Percentiles rank a stretch among this genome's conserved stretches.
Evolutionary conservation across 768 basidiomycete genomes (phyloP).

Genomic region (Dioszegia aurantiaca): DNA sequence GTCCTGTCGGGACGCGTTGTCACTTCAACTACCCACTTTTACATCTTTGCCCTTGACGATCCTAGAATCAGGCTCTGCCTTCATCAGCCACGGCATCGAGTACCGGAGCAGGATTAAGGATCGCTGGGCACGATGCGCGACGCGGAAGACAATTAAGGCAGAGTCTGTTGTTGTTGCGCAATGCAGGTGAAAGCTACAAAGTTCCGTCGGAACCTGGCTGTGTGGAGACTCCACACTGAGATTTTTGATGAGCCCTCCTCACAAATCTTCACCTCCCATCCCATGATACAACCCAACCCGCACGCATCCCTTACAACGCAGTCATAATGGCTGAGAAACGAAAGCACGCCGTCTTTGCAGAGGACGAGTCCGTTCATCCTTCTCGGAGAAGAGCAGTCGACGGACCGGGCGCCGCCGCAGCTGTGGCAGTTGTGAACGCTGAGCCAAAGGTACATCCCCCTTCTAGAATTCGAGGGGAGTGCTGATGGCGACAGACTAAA

Average conservation of each 20-base stretch:
- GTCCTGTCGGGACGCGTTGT: neutral
- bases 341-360: slow-evolving; percentile 20
- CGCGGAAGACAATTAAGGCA: too few relatives aligned
- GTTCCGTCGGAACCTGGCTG: slow-evolving; percentile 23
- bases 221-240: slow-evolving; percentile 2
- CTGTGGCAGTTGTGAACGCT: neutral
- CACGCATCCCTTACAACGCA: neutral
- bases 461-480: neutral
- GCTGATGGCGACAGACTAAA: slow-evolving; percentile 52
- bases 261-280: neutral
- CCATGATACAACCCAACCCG: neutral
- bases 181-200: neutral
- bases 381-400: slow-evolving; percentile 11
- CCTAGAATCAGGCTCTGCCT: slow-evolving; percentile 52
- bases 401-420: neutral
- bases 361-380: slow-evolving; percentile 13
- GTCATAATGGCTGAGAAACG: slow-evolving; percentile 19
- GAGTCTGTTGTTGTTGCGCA: neutral
- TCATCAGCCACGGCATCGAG: slow-evolving; percentile 51
- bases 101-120: too few relatives aligned
- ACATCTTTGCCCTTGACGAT: slow-evolving; percentile 53
- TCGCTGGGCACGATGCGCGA: too few relatives aligned
- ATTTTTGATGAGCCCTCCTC: slow-evolving; percentile 1
- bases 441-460: neutral
- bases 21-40: slow-evolving; percentile 42